Percentiles rank a stretch among this genome's conserved stretches.
Evolutionary conservation across 2,329 filamentous ascomycete genomes (phyloP).

Genomic region (Meredithiella fracta): DNA sequence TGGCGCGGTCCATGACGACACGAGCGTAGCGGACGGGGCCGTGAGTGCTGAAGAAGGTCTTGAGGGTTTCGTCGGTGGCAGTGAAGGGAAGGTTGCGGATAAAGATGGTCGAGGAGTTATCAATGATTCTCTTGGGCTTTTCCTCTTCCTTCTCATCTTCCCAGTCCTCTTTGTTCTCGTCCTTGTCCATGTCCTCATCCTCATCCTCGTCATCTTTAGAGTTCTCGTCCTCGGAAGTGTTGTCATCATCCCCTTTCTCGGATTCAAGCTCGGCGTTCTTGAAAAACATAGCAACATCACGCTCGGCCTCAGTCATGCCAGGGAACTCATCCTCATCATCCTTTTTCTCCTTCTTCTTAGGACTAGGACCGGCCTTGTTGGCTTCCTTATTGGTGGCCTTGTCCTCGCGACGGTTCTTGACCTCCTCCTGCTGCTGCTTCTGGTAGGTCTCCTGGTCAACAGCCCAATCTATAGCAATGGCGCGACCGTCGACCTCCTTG

Average conservation of each 20-base stretch:
- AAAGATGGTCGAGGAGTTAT: slow-evolving; percentile 69
- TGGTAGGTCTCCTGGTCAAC: slow-evolving; percentile 84
- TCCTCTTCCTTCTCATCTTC: slow-evolving; percentile 30
- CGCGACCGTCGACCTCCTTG: slow-evolving; percentile 73
- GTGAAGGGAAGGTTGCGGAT: slow-evolving; percentile 89
- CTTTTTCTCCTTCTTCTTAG: slow-evolving; percentile 26
- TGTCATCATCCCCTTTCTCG: slow-evolving; percentile 35
- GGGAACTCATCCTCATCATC: slow-evolving; percentile 17
- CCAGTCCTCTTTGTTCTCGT: slow-evolving; percentile 29
- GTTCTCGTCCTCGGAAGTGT: slow-evolving; percentile 27
- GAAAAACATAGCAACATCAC: slow-evolving; percentile 34
- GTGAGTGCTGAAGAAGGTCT: slow-evolving; percentile 75
- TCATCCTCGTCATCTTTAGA: slow-evolving; percentile 28
- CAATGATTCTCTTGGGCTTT: slow-evolving; percentile 31
- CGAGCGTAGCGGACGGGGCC: slow-evolving; percentile 80
- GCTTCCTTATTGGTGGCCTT: slow-evolving; percentile 22
- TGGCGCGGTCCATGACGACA: slow-evolving; percentile 73
- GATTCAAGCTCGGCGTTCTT: slow-evolving; percentile 42
- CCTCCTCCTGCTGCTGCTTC: slow-evolving; percentile 31
- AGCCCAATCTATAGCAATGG: slow-evolving; percentile 88
- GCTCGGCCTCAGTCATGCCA: slow-evolving; percentile 23
- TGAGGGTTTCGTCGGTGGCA: slow-evolving; percentile 63
- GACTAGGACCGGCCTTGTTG: slow-evolving; percentile 25
- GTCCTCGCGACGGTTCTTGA: slow-evolving; percentile 21
- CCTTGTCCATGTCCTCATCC: slow-evolving; percentile 22